These are phyloP conservation scores for Platismatia glauca DNA, from an alignment of 495 filamentous ascomycete genomes.

Conservation along the genomic window DNA sequence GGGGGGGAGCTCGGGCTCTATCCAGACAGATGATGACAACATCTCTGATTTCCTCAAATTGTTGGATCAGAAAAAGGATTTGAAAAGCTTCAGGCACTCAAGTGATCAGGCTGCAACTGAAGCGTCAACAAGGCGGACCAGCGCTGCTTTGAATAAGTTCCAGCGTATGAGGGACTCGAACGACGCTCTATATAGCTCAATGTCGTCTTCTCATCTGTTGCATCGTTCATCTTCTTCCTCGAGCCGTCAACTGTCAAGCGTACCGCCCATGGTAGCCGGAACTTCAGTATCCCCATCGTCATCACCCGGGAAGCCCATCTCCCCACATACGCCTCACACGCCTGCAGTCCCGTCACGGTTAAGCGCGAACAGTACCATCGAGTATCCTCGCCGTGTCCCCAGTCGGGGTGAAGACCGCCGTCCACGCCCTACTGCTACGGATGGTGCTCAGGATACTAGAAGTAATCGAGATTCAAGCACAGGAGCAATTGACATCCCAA, in stretches of 20 bases:
- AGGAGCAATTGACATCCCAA: slow-evolving; percentile 74
- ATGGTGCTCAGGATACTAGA: not conserved
- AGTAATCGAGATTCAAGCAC: slow-evolving; percentile 38
- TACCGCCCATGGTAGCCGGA: slow-evolving; percentile 74
- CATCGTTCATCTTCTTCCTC: slow-evolving; percentile 77
- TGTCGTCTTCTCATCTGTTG: slow-evolving; percentile 74
- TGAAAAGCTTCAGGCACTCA: slow-evolving; percentile 55
- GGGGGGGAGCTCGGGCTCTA: slow-evolving; percentile 65
- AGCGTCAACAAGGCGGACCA: slow-evolving; percentile 51
- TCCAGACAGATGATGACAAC: slow-evolving; percentile 80
- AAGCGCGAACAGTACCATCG: slow-evolving; percentile 77
- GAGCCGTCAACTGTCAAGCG: slow-evolving; percentile 72
- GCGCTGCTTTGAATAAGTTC: slow-evolving; percentile 65
- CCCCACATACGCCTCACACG: slow-evolving; percentile 89
- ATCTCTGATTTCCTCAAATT: slow-evolving; percentile 87
- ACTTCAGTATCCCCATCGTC: slow-evolving; percentile 78
- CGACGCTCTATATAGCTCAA: slow-evolving; percentile 73
- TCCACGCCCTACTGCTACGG: slow-evolving; percentile 7
- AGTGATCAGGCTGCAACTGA: slow-evolving; percentile 46
- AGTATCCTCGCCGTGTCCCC: slow-evolving; percentile 44
- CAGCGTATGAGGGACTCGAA: slow-evolving; percentile 81
- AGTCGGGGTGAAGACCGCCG: slow-evolving; percentile 22
- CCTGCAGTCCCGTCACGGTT: slow-evolving; percentile 88
- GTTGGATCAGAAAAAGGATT: slow-evolving; percentile 70
- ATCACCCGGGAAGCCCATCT: slow-evolving; percentile 84